Evolutionary conservation across 169 alveolate genomes (phyloP).

Genomic region (Plasmodium vinckei): DNA sequence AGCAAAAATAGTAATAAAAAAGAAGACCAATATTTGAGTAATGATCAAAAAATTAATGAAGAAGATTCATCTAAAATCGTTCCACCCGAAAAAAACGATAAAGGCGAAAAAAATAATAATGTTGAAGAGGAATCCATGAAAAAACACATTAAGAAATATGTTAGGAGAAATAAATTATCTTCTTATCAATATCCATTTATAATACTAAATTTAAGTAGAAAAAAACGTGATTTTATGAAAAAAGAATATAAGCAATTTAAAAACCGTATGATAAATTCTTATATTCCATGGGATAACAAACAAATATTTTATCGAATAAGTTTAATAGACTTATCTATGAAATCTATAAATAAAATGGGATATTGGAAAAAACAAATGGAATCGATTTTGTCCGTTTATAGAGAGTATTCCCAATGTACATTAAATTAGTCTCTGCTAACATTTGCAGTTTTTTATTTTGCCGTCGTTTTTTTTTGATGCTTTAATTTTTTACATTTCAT

Average conservation of each 20-base stretch:
- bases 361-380: slow-evolving; percentile 70
- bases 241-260: slow-evolving; percentile 11
- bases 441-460: slow-evolving; percentile 1
- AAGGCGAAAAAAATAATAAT: not conserved
- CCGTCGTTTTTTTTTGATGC: not conserved
- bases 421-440: not conserved
- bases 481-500: not conserved
- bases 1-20: not conserved
- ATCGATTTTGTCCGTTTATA: slow-evolving; percentile 28
- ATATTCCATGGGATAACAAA: slow-evolving; percentile 20
- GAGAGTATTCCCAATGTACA: not conserved
- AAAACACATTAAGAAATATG: slow-evolving; percentile 11
- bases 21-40: not conserved
- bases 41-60: not conserved
- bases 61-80: not conserved
- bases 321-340: slow-evolving; percentile 64
- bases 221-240: slow-evolving; percentile 20
- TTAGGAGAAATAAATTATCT: not conserved
- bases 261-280: slow-evolving; percentile 14
- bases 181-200: slow-evolving; percentile 1
- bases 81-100: not conserved
- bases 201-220: slow-evolving; percentile 12
- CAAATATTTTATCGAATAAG: slow-evolving; percentile 66
- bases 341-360: slow-evolving; percentile 48
- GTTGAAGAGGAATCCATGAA: not conserved